A percentile compares a stretch with the other conserved stretches of the same genome.
phyloP scores from a whole-genome alignment of 768 basidiomycete species.

The Hygrocybe punicea region DNA sequence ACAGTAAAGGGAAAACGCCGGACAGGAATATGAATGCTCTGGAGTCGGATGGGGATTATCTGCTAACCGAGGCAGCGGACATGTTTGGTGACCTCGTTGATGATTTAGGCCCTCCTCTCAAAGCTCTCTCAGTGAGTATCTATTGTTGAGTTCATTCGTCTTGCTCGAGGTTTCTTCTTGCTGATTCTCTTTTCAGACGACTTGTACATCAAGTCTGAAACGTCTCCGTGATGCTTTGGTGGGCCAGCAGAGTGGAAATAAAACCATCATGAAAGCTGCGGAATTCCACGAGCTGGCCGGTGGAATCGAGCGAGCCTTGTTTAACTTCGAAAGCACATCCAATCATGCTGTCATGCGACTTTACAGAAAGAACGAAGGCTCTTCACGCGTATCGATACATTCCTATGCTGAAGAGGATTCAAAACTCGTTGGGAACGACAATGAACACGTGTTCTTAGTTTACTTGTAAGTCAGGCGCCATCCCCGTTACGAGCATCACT shows the following conservation, averaged over 20 bases:
- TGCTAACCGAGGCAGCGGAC: conserved; percentile 59
- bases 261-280: conserved; percentile 42
- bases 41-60: conserved; percentile 39
- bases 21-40: conserved; percentile 32
- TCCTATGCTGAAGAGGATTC: conserved; percentile 29
- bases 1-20: conserved; percentile 18
- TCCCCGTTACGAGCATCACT: background rate
- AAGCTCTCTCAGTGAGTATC: conserved; percentile 61
- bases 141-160: background rate
- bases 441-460: conserved; percentile 82
- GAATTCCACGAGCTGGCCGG: conserved; percentile 66
- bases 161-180: background rate
- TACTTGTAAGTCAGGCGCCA: conserved; percentile 78
- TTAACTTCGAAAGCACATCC: conserved; percentile 75
- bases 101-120: conserved; percentile 74
- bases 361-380: conserved; percentile 53
- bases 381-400: conserved; percentile 13
- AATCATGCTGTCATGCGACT: conserved; percentile 78
- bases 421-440: conserved; percentile 48
- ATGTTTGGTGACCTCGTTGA: conserved; percentile 79
- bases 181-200: conserved; percentile 40
- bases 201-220: conserved; percentile 58
- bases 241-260: conserved; percentile 21
- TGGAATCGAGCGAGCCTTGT: conserved; percentile 63
- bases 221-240: conserved; percentile 66